Evolutionary conservation across 768 basidiomycete genomes (phyloP), one percentile per base, ranked within the genome.

Genomic region (Phaffia tasmanica): DNA sequence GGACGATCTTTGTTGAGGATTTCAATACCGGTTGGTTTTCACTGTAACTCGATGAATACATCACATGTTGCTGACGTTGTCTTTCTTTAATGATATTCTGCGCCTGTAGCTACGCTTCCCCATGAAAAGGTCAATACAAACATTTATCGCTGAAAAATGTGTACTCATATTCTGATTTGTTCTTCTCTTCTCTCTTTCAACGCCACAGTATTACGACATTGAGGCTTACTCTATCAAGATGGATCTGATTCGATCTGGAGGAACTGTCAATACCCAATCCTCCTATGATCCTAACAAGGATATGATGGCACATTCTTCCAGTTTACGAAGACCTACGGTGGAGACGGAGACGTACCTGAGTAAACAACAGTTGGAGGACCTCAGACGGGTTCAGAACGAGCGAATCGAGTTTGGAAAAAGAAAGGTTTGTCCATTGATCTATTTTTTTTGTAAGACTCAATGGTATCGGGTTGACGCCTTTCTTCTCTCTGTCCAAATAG

Each of bases 231-330:
- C 92, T 68, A 80, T 80, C 25, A 85, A 89, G 57, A 94, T 94
- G 92, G 76, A 82, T 48, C 84, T 88, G 25, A 78, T 94, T 58
- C 84, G 90, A 55, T 81, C 84, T n/a, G 92, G 92, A 49, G 89
- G 88, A 71, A 86, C 83, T 61, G 77, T 90, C 11, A 86, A 88
- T 0, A 85, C 86, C 8, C 71, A 82, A 3, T 83, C 85, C 64
- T 85, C 86, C 72, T 95, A 95, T 75, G 88, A 95, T 75, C 83
- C 87, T n/a, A 79, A 81, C 50, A 87, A 85, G 65, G 92, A 95
- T 75, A 78, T 93, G 81, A 85, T 83, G 70, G 87, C 86, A 21
- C 83, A 89, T 68, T 81, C 80, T 27, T 82, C 81, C 64, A 81
- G 81, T 29, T 84, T 89, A 72, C 89, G 87, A 80, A 85, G 85